phyloP scores from a whole-genome alignment of 169 alveolate species.

The Besnoitia besnoiti region DNA sequence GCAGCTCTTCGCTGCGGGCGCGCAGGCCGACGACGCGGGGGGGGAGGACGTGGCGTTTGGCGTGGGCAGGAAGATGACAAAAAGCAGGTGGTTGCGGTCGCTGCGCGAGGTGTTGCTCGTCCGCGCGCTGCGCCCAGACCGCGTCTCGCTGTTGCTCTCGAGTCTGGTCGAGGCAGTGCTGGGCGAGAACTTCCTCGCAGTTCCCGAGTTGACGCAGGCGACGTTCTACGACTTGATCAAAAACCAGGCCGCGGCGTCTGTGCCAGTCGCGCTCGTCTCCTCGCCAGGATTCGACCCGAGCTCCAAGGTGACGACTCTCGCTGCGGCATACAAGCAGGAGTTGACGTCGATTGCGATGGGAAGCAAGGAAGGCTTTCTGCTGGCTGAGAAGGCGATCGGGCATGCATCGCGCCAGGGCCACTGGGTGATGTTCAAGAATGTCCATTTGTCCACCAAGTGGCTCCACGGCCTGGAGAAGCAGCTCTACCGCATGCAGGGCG shows the following conservation, averaged over 20 bases:
- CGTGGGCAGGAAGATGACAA: conserved; percentile 34
- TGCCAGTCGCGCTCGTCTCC: conserved; percentile 92
- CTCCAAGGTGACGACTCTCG: conserved; percentile 82
- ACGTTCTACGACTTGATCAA: conserved; percentile 81
- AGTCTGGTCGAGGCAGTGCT: conserved; percentile 86
- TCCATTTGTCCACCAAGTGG: conserved; percentile 97
- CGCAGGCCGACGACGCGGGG: not conserved
- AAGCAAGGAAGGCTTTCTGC: conserved; percentile 94
- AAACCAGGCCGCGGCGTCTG: conserved; percentile 88
- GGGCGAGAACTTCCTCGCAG: conserved; percentile 87
- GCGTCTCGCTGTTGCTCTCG: conserved; percentile 85
- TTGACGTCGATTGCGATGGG: conserved; percentile 96
- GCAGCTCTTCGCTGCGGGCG: conserved; percentile 26
- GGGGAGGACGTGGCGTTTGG: conserved; percentile 31
- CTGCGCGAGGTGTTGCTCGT: conserved; percentile 77
- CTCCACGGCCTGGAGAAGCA: conserved; percentile 94
- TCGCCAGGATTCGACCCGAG: conserved; percentile 99
- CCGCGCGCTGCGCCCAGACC: conserved; percentile 95
- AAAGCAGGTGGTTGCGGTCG: conserved; percentile 34
- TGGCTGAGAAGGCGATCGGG: conserved; percentile 93
- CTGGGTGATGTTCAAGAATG: conserved; percentile 97
- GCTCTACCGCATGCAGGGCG: conserved; percentile 85
- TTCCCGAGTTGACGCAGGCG: conserved; percentile 90
- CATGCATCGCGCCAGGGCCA: conserved; percentile 93
- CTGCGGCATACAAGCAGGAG: conserved; percentile 87